Evolutionary conservation across 495 filamentous ascomycete genomes (phyloP).

Genomic region (Elaphomyces granulatus): DNA sequence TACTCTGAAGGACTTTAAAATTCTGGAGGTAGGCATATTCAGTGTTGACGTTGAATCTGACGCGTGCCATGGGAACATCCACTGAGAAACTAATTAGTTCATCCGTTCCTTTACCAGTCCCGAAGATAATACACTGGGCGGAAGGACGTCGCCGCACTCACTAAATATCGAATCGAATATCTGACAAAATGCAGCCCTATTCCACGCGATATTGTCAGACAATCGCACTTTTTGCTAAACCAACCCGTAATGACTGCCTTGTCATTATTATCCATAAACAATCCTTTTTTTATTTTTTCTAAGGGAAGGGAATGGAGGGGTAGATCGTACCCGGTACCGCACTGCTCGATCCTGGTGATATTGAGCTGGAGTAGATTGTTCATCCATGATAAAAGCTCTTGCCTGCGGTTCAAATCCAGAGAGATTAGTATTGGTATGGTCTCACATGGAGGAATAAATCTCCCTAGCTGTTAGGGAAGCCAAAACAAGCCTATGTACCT

Average conservation of each 20-base stretch:
- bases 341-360: slow-evolving; percentile 97
- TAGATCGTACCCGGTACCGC: slow-evolving; percentile 80
- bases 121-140: slow-evolving; percentile 5
- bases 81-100: slow-evolving; percentile 27
- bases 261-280: no score
- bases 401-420: slow-evolving; percentile 39
- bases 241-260: no score
- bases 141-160: slow-evolving; percentile 21
- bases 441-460: no score
- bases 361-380: slow-evolving; percentile 96
- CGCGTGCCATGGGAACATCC: slow-evolving; percentile 89
- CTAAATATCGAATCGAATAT: slow-evolving; percentile 94
- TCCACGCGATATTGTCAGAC: no score
- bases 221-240: no score
- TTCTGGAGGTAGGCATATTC: slow-evolving; percentile 98
- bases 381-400: slow-evolving; percentile 92
- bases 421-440: no score
- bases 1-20: slow-evolving; percentile 93
- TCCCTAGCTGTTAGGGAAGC: no score
- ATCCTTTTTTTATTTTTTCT: no score
- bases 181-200: slow-evolving; percentile 88
- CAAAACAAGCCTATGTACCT: slow-evolving; percentile 22
- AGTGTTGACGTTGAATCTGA: slow-evolving; percentile 95
- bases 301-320: slow-evolving; percentile 16
- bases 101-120: neutral